Conservation (phyloP, 169 alveolate species). For the Plasmodium malariae region DNA sequence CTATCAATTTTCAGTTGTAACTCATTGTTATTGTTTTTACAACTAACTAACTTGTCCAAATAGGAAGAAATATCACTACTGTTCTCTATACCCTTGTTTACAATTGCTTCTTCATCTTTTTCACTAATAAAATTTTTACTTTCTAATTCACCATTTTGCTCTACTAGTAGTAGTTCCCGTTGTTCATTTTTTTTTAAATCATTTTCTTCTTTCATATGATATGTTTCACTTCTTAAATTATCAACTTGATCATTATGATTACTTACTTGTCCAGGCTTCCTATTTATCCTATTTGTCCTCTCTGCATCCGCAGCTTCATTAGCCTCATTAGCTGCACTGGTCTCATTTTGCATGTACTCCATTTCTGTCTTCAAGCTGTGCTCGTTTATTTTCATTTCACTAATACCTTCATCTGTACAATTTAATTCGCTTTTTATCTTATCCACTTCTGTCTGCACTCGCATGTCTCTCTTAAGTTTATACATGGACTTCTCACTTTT, state of each 20-base stretch:
- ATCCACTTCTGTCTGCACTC: neutral
- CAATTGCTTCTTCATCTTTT: neutral
- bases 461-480: neutral
- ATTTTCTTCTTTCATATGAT: neutral
- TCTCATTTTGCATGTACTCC: too few species aligned
- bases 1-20: neutral
- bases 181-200: neutral
- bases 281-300: too few species aligned
- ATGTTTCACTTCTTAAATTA: neutral
- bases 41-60: too few species aligned
- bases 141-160: neutral
- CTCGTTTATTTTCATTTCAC: conserved; percentile 10
- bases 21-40: neutral
- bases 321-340: too few species aligned
- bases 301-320: too few species aligned
- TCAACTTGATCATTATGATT: too few species aligned
- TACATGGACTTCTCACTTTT: neutral
- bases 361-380: neutral
- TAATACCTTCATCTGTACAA: neutral
- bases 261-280: too few species aligned
- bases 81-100: neutral
- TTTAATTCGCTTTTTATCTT: conserved; percentile 2
- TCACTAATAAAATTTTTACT: neutral
- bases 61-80: too few species aligned
- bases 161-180: neutral